A percentile compares a stretch with the other conserved stretches of the same genome.
phyloP scores from a whole-genome alignment of 805 yeast genomes.

The Sugiyamaella mastotermitis region DNA sequence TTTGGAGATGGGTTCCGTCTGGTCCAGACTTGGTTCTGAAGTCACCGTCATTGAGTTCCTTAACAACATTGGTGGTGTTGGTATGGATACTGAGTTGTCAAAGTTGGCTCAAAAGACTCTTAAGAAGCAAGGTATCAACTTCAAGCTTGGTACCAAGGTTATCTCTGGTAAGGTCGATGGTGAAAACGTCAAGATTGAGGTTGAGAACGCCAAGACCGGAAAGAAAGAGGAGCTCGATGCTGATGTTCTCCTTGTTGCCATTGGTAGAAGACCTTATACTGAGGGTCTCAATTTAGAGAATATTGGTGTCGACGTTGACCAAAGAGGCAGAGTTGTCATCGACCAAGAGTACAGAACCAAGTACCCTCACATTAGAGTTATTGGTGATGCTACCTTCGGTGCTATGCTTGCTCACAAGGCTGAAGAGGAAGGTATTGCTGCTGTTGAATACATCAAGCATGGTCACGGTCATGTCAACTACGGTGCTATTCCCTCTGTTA shows the following conservation, averaged over 20 bases:
- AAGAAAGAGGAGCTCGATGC: slow-evolving; percentile 74
- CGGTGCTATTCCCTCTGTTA: slow-evolving; percentile 95
- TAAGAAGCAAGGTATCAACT: slow-evolving; percentile 90
- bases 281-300: slow-evolving; percentile 84
- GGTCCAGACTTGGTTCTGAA: slow-evolving; percentile 90
- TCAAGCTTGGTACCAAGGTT: slow-evolving; percentile 90
- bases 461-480: slow-evolving; percentile 99
- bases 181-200: slow-evolving; percentile 77
- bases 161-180: slow-evolving; percentile 81
- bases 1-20: slow-evolving; percentile 98
- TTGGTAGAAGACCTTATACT: slow-evolving; percentile 98
- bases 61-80: slow-evolving; percentile 94
- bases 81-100: slow-evolving; percentile 96
- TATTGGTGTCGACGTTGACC: slow-evolving; percentile 84
- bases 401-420: slow-evolving; percentile 99
- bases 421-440: slow-evolving; percentile 99
- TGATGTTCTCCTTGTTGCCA: slow-evolving; percentile 92
- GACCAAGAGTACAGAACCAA: slow-evolving; percentile 92
- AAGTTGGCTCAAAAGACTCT: slow-evolving; percentile 83
- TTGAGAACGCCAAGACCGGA: slow-evolving; percentile 85
- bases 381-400: slow-evolving; percentile 98
- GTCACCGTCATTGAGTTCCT: slow-evolving; percentile 93
- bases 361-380: slow-evolving; percentile 87
- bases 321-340: slow-evolving; percentile 88
- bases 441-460: slow-evolving; percentile 84